These are phyloP conservation scores for Elsinoe australis DNA, from an alignment of 2,329 filamentous ascomycete genomes.

Conservation along the genomic window DNA sequence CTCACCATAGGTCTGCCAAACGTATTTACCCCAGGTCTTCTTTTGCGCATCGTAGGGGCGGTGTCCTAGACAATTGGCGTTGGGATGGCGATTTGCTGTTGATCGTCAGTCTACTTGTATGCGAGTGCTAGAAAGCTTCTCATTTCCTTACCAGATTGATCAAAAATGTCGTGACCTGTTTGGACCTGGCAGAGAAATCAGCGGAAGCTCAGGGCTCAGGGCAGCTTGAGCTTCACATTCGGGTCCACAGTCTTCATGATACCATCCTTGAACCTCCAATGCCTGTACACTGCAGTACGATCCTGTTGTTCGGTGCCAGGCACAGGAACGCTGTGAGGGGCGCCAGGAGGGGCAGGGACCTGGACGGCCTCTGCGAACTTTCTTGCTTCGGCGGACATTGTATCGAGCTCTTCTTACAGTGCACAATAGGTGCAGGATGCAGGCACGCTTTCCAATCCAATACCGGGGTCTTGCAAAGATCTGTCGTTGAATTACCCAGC, in stretches of 20 bases:
- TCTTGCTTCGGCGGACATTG: constrained; percentile 11
- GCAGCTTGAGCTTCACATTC: constrained; percentile 21
- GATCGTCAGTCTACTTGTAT: not conserved
- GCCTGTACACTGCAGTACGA: constrained; percentile 70
- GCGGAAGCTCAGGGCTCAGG: not conserved
- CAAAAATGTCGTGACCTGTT: constrained; percentile 76
- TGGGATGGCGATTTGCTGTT: constrained; percentile 51
- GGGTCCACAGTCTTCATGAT: constrained; percentile 68
- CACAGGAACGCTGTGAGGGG: constrained; percentile 69
- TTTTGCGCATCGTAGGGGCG: constrained; percentile 18
- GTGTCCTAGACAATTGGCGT: constrained; percentile 34
- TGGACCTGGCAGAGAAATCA: constrained; percentile 37
- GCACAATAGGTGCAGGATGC: not conserved
- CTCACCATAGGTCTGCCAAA: constrained; percentile 18
- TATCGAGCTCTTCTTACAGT: not conserved
- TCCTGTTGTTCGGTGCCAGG: constrained; percentile 66
- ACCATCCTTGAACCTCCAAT: constrained; percentile 68
- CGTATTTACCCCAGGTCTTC: constrained; percentile 18
- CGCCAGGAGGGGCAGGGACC: constrained; percentile 60
- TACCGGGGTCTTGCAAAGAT: not conserved
- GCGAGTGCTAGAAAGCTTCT: too few relatives aligned
- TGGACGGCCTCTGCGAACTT: constrained; percentile 35
- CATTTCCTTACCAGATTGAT: constrained; percentile 46
- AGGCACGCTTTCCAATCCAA: not conserved
- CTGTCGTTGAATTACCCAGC: not conserved